Evolutionary conservation across 441 rosid genomes (phyloP), one percentile per base, ranked within the genome.

Genomic region (Arabidopsis hybrid): DNA sequence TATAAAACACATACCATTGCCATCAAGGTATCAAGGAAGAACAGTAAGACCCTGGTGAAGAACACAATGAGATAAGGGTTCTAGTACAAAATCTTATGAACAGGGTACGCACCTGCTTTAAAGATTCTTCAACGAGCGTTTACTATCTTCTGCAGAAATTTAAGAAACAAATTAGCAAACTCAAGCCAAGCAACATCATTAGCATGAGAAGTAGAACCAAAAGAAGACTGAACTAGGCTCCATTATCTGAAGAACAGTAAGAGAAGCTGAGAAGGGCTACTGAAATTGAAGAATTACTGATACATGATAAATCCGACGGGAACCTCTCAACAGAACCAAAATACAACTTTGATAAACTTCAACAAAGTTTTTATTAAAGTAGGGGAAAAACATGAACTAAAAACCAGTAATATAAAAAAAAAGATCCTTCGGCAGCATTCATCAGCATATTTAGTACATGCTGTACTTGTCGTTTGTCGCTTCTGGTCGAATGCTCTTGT

Each of bases 401-500:
- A 64, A 67, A 67, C 64, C 43, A 67, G 63, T 67, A 78, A 67
- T 31, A 47, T 62, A 67, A 72, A 51, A 53, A 26, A 78, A 26
- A 26, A 78, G 60, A 67, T 72, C 69, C 73, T 51, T 67, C 61
- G 31, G 60, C 69, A 26, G 49, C 34, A 57, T 45, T 60, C 73
- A 50, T 58, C 61, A 17, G 63, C 40, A 60, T 14, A 57, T 50
- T 52, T 60, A 80, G 84, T 87, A 91, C 87, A 85, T 85, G 4
- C 81, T 76, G 81, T 91, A 86, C 79, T 78, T 84, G 65, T 91
- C 88, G 60, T 75, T 78, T 13, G 53, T 75, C 29, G 85, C 88
- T 61, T 72, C 77, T 1, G 93, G 97, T 26, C 89, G 78, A 66
- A 91, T 55, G 80, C 78, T 75, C 81, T 89, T 88, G 79, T 89